Conservation (phyloP, 306 rosid species). For the Phaseolus lunatus region DNA sequence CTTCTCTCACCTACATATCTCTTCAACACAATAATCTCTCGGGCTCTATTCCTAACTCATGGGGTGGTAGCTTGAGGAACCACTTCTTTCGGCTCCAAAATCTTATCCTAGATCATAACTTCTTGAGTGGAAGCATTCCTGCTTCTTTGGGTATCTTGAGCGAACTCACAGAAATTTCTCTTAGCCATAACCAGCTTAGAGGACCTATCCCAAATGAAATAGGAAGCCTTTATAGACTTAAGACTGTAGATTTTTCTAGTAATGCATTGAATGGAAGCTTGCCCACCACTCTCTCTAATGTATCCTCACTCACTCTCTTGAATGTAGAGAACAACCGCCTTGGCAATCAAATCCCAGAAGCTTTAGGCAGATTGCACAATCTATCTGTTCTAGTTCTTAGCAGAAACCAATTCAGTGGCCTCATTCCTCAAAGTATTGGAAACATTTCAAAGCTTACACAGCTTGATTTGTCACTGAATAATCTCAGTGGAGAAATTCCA, state of each 20-base stretch:
- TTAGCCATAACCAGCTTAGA: slow-evolving; percentile 56
- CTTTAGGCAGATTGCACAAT: slow-evolving; percentile 57
- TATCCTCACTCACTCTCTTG: slow-evolving; percentile 57
- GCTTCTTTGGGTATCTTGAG: slow-evolving; percentile 60
- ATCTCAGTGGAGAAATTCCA: slow-evolving; percentile 78
- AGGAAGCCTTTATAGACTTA: slow-evolving; percentile 64
- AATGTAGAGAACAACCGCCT: slow-evolving; percentile 62
- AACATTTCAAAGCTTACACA: slow-evolving; percentile 65
- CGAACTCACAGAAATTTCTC: slow-evolving; percentile 58
- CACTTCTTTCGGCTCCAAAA: slow-evolving; percentile 53
- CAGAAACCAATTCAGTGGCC: slow-evolving; percentile 65
- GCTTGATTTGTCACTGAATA: slow-evolving; percentile 80
- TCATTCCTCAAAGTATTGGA: slow-evolving; percentile 68
- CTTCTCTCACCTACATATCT: slow-evolving; percentile 62
- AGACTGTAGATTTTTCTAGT: slow-evolving; percentile 58
- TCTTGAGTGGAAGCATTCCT: slow-evolving; percentile 67
- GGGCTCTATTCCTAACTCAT: slow-evolving; percentile 63
- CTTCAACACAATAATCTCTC: slow-evolving; percentile 81
- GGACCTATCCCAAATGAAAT: slow-evolving; percentile 65
- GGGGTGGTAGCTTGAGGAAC: slow-evolving; percentile 54
- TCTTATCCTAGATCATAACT: slow-evolving; percentile 64
- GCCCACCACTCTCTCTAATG: slow-evolving; percentile 48
- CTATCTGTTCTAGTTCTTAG: slow-evolving; percentile 68
- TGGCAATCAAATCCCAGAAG: slow-evolving; percentile 57
- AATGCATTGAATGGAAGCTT: slow-evolving; percentile 67